Evolutionary conservation across 306 rosid genomes (phyloP).

Genomic region (Begonia masoniana): DNA sequence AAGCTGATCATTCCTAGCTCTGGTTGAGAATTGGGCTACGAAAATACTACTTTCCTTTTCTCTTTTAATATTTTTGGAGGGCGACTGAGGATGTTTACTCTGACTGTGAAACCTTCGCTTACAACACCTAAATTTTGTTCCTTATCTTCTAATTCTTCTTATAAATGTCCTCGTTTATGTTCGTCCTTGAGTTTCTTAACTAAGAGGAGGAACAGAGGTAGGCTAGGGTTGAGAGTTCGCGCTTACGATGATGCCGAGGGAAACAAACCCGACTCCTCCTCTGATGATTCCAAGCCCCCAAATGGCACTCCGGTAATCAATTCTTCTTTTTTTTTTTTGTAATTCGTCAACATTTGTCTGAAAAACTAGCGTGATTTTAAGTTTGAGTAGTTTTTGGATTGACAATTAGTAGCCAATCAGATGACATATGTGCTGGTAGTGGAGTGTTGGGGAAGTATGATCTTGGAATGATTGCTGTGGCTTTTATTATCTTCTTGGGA

Average conservation of each 20-base stretch:
- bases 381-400: too few relatives aligned
- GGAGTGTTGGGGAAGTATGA: too few relatives aligned
- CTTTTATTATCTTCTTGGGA: too few relatives aligned
- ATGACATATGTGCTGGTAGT: too few relatives aligned
- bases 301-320: slow-evolving; percentile 28
- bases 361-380: too few relatives aligned
- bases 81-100: slow-evolving; percentile 22
- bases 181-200: slow-evolving; percentile 17
- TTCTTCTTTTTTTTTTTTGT: not conserved
- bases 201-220: slow-evolving; percentile 12
- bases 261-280: slow-evolving; percentile 15
- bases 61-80: too few relatives aligned
- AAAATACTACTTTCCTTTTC: too few relatives aligned
- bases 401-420: too few relatives aligned
- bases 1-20: too few relatives aligned
- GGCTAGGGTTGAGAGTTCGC: slow-evolving; percentile 17
- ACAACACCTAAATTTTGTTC: slow-evolving; percentile 9
- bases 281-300: slow-evolving; percentile 34
- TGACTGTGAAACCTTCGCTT: slow-evolving; percentile 28
- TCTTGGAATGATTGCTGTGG: too few relatives aligned
- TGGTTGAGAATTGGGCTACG: too few relatives aligned
- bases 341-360: not conserved
- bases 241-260: slow-evolving; percentile 35
- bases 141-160: slow-evolving; percentile 1
- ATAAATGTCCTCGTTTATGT: slow-evolving; percentile 1